Percentiles rank a stretch among this genome's conserved stretches.
These are phyloP conservation scores for Verticillium nonalfalfae DNA, from an alignment of 2,329 filamentous ascomycete genomes.

Conservation along the genomic window DNA sequence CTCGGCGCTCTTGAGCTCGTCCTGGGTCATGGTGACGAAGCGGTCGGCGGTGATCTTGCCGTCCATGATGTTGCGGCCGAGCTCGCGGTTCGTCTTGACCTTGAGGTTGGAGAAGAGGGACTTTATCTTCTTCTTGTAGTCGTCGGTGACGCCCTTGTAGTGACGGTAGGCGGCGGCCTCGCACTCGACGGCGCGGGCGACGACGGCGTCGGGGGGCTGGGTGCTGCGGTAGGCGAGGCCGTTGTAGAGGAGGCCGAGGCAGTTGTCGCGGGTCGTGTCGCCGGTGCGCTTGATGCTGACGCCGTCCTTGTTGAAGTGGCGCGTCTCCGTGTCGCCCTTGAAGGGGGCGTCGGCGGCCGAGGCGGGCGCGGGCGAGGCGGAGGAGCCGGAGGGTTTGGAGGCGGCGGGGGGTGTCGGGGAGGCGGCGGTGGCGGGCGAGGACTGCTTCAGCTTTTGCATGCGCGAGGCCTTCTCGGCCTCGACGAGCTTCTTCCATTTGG, in stretches of 20 bases:
- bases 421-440: constrained; percentile 33
- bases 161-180: constrained; percentile 69
- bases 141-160: constrained; percentile 63
- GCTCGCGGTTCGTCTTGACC: constrained; percentile 75
- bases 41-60: constrained; percentile 65
- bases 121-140: constrained; percentile 84
- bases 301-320: constrained; percentile 71
- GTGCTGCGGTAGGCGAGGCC: constrained; percentile 68
- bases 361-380: constrained; percentile 5
- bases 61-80: constrained; percentile 69
- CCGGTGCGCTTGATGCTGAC: constrained; percentile 73
- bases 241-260: constrained; percentile 89
- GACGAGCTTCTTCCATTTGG: constrained; percentile 79
- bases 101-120: constrained; percentile 94
- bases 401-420: constrained; percentile 33
- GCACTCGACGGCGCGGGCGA: constrained; percentile 73
- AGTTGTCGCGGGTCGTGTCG: constrained; percentile 70
- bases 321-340: constrained; percentile 66
- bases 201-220: constrained; percentile 63
- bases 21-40: constrained; percentile 82
- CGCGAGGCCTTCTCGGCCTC: constrained; percentile 53
- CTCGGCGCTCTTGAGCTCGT: constrained; percentile 85
- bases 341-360: constrained; percentile 28
- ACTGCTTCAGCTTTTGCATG: constrained; percentile 26
- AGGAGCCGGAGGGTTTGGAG: constrained; percentile 28